A percentile compares a stretch with the other conserved stretches of the same genome.
These are phyloP conservation scores for Themeda triandra DNA, from an alignment of 176 grass and related monocot species.

Conservation along the genomic window DNA sequence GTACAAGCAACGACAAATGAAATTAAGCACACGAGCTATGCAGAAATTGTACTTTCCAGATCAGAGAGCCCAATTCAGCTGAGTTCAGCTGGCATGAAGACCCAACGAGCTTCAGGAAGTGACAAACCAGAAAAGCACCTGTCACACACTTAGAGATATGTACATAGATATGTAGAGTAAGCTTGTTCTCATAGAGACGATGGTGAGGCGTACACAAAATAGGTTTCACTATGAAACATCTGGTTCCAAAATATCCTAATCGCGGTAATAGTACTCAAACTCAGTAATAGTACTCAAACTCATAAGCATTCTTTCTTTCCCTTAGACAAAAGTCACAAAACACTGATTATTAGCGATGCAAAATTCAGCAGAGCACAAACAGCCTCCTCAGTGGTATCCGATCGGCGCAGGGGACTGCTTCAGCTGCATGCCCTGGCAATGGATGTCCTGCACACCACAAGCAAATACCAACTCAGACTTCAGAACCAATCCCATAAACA, in stretches of 20 bases:
- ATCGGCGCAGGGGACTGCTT: slow-evolving; percentile 59
- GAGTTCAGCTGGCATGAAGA: not conserved
- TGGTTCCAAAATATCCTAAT: slow-evolving; percentile 16
- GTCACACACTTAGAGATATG: not conserved
- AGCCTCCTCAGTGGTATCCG: slow-evolving; percentile 55
- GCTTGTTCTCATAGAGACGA: not conserved
- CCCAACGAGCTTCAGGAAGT: not conserved
- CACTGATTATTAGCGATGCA: slow-evolving; percentile 22
- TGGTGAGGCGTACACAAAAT: not conserved
- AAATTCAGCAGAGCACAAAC: slow-evolving; percentile 7
- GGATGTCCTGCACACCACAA: slow-evolving; percentile 50
- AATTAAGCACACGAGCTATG: not conserved
- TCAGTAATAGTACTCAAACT: too few relatives aligned
- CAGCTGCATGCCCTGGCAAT: slow-evolving; percentile 72
- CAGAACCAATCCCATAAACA: not conserved
- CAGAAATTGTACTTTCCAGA: not conserved
- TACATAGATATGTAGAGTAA: slow-evolving; percentile 13
- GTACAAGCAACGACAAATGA: not conserved
- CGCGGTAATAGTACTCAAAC: slow-evolving; percentile 10
- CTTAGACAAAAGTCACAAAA: slow-evolving; percentile 6
- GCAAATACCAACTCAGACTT: not conserved
- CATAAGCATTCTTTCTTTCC: not conserved
- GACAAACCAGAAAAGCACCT: not conserved
- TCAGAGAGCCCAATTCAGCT: not conserved
- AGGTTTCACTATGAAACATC: not conserved